phyloP scores from a whole-genome alignment of 805 yeast species.

The Brettanomyces sp. region DNA sequence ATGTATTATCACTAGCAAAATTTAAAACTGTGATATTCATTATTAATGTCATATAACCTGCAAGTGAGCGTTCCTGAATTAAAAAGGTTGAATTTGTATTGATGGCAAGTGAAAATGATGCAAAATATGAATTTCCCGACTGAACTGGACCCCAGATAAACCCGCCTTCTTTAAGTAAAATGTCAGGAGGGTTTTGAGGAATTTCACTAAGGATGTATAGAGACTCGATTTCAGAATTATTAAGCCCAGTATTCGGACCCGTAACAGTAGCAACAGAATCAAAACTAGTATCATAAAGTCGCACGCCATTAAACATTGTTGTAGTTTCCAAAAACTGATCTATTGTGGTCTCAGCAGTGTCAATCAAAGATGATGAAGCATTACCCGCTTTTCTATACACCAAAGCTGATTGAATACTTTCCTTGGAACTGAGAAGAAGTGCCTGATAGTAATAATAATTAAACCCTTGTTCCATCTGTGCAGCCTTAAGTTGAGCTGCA shows the following conservation, averaged over 20 bases:
- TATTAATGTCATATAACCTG: conserved; percentile 63
- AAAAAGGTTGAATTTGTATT: conserved; percentile 65
- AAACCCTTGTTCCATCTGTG: conserved; percentile 66
- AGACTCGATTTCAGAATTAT: conserved; percentile 27
- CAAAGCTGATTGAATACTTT: conserved; percentile 50
- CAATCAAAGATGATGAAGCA: conserved; percentile 40
- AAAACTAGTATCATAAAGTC: conserved; percentile 56
- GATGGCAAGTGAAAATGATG: conserved; percentile 75
- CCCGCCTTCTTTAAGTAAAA: conserved; percentile 35
- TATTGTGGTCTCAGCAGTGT: conserved; percentile 34
- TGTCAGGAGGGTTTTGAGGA: conserved; percentile 29
- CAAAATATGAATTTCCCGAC: conserved; percentile 37
- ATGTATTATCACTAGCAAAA: conserved; percentile 31
- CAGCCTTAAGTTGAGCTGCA: conserved; percentile 71
- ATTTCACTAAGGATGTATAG: conserved; percentile 22
- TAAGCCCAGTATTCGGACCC: conserved; percentile 20
- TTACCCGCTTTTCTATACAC: conserved; percentile 67
- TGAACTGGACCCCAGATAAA: conserved; percentile 57
- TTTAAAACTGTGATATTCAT: conserved; percentile 36
- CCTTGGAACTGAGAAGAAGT: conserved; percentile 53
- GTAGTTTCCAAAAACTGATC: conserved; percentile 59
- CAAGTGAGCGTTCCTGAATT: conserved; percentile 44
- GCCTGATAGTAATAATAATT: conserved; percentile 59
- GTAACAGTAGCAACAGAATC: conserved; percentile 35
- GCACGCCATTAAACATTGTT: conserved; percentile 51